Base-by-base conservation (phyloP, 139 green algal genomes). In the Picochlorum costavermella region DNA sequence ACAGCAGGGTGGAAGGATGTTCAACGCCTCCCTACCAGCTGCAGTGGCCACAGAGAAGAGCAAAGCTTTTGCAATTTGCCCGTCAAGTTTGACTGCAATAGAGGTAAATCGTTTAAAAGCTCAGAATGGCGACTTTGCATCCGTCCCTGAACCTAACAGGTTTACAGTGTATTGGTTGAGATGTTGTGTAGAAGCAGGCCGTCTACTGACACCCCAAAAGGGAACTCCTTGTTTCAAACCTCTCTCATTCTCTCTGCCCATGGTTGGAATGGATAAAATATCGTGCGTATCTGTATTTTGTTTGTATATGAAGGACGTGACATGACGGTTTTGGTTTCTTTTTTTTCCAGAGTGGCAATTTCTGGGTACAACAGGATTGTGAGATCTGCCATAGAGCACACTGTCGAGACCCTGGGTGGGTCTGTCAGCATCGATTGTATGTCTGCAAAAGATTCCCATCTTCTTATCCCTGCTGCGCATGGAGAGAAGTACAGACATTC, bases 101-200 rank as follows among this genome's bases (percentile, higher is more conserved):
- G 3, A 63, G 2, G 29, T 45, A 44, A 55, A 50, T 3, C 45
- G 48, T 31, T 60, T 77, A 51, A 57, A 57, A 29, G 36, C 5
- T 30, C 13, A 44, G 37, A 68, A 61, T 45, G 58, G 50, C 1
- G 75, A 82, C 62, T 82, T 82, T 62, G 3, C 9, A 63, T 64
- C 65, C 69, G 75, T 81, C 36, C 56, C 66, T 6, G 76, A 83
- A 61, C 45, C 48, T 6, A 50, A 70, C 5, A 63, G 74, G 20
- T 69, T 73, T 57, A 82, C 76, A 3, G 10, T 68, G 23, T 72
- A 60, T 43, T 83, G 76, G 76, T 26, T 83, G 43, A 70, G 82
- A 31, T 73, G 58, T 40, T 62, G 59, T 50, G 12, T 69, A n/a
- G 6, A 68, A 36, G 63, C 60, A 12, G 56, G 65, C 0, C 8